Conservation (phyloP, 2,329 filamentous ascomycete species). For the Stagonosporopsis cucurbitacearum region DNA sequence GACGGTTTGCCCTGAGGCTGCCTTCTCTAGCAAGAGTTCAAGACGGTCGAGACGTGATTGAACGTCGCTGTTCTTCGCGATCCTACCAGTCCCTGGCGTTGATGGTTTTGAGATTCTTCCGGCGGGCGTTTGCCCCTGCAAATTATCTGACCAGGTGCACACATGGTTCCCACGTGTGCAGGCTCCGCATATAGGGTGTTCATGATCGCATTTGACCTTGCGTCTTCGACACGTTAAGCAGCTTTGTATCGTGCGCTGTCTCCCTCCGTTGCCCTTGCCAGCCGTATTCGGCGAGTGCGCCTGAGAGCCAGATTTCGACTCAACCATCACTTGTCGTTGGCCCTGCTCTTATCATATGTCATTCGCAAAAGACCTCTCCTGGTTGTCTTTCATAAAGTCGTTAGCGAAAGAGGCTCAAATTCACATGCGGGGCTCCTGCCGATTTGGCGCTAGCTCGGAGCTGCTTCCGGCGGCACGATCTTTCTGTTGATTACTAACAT, state of each 20-base stretch:
- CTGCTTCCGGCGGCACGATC: conserved; percentile 9
- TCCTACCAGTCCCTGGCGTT: conserved; percentile 22
- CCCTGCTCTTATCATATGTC: conserved; percentile 17
- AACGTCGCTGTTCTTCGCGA: conserved; percentile 40
- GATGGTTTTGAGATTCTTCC: conserved; percentile 39
- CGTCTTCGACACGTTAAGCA: conserved; percentile 48
- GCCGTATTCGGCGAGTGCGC: conserved; percentile 34
- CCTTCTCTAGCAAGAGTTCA: conserved; percentile 45
- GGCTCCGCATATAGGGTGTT: conserved; percentile 48
- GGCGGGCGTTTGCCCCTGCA: conserved; percentile 25
- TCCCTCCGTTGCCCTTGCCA: conserved; percentile 38
- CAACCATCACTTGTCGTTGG: conserved; percentile 31
- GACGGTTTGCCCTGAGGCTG: conserved; percentile 33
- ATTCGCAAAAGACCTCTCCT: conserved; percentile 4
- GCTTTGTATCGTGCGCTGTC: conserved; percentile 48
- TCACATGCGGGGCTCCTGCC: conserved; percentile 18
- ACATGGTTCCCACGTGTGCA: conserved; percentile 47
- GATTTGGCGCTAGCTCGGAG: conserved; percentile 2
- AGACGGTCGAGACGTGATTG: conserved; percentile 47
- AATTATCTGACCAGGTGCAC: conserved; percentile 45
- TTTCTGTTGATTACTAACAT: conserved; percentile 6
- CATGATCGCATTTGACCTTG: conserved; percentile 50
- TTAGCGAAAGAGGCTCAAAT: conserved; percentile 15
- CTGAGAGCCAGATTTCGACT: conserved; percentile 29
- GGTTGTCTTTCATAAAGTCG: conserved; percentile 6